A percentile compares a stretch with the other conserved stretches of the same genome.
These are phyloP conservation scores for Diplotaxis tenuifolia DNA, from an alignment of 345 rosid species.

Conservation along the genomic window DNA sequence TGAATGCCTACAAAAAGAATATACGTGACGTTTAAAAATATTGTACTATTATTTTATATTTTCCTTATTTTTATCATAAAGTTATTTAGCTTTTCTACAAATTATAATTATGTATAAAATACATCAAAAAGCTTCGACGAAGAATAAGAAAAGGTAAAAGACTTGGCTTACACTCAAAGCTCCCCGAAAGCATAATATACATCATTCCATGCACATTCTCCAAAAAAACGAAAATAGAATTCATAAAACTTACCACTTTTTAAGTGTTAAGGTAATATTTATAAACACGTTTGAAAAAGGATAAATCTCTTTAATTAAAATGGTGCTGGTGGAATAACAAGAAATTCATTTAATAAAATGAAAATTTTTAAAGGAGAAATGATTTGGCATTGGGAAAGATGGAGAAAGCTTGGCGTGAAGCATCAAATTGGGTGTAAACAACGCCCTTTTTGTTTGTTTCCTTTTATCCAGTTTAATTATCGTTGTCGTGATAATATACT, in stretches of 20 bases:
- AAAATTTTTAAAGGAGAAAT: slow-evolving; percentile 7
- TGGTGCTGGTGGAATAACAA: slow-evolving; percentile 14
- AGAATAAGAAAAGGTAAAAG: slow-evolving; percentile 30
- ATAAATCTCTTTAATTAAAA: not conserved
- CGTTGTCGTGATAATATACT: not conserved
- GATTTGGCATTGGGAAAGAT: slow-evolving; percentile 37
- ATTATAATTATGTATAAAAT: slow-evolving; percentile 17
- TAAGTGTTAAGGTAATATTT: slow-evolving; percentile 19
- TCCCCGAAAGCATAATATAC: slow-evolving; percentile 17
- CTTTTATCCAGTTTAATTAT: slow-evolving; percentile 26
- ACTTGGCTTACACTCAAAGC: slow-evolving; percentile 28
- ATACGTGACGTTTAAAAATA: not conserved
- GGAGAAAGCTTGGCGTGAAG: slow-evolving; percentile 34
- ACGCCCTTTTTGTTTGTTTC: slow-evolving; percentile 28
- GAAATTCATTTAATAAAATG: not conserved
- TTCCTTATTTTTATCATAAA: slow-evolving; percentile 14
- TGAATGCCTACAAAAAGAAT: slow-evolving; percentile 10
- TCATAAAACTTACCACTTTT: slow-evolving; percentile 7
- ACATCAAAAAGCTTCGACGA: slow-evolving; percentile 32
- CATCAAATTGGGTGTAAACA: slow-evolving; percentile 31
- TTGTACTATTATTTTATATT: not conserved
- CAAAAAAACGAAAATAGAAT: not conserved
- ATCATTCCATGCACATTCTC: slow-evolving; percentile 33
- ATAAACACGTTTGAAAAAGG: slow-evolving; percentile 1
- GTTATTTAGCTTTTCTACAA: slow-evolving; percentile 28